A percentile compares a stretch with the other conserved stretches of the same genome.
Conservation (phyloP, 164 flowering plant genomes). For the Sextonia rubra region DNA sequence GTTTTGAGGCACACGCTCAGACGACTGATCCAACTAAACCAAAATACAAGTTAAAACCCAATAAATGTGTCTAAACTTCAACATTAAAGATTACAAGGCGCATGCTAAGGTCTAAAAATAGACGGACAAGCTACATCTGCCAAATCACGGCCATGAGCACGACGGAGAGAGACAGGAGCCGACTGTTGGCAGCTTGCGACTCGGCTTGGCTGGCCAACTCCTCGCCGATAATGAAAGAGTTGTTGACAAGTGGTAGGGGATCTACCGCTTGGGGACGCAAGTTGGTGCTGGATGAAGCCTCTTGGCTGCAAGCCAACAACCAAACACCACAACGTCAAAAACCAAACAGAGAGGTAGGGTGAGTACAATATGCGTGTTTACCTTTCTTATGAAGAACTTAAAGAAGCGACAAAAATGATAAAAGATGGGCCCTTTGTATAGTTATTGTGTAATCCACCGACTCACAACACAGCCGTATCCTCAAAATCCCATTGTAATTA, state of each 20-base stretch:
- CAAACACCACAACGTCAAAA: not conserved
- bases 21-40: too few relatives aligned
- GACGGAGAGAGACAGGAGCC: slow-evolving; percentile 18
- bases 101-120: not conserved
- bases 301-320: slow-evolving; percentile 47
- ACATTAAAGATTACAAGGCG: too few relatives aligned
- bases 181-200: slow-evolving; percentile 15
- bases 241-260: slow-evolving; percentile 22
- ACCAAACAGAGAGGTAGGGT: too few relatives aligned
- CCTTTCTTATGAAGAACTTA: too few relatives aligned
- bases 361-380: too few relatives aligned
- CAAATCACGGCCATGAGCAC: slow-evolving; percentile 15
- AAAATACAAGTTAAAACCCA: too few relatives aligned
- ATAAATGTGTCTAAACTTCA: too few relatives aligned
- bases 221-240: slow-evolving; percentile 42
- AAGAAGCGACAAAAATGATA: too few relatives aligned
- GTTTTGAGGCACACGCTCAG: too few relatives aligned
- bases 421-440: not conserved
- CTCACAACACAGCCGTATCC: not conserved
- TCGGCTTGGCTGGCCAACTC: slow-evolving; percentile 25
- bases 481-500: not conserved
- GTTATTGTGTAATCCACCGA: too few relatives aligned
- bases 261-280: slow-evolving; percentile 23
- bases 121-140: not conserved
- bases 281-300: slow-evolving; percentile 39